Conservation (phyloP, 2,329 filamentous ascomycete species). For the Ophiostoma sp. region DNA sequence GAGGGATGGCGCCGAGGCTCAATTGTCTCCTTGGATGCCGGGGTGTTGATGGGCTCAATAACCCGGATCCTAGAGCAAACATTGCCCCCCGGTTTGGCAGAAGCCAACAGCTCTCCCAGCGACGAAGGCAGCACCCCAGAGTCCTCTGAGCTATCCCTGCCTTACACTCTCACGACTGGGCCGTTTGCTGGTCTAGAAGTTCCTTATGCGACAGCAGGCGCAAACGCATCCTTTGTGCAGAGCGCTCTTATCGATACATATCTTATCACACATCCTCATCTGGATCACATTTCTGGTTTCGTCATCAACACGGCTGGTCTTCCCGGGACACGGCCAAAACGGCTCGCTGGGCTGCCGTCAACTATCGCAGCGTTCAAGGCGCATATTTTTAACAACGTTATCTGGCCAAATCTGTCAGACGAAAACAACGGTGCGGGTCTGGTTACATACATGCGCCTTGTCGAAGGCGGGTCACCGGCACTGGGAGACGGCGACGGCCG, state of each 20-base stretch:
- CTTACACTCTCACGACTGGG: constrained; percentile 56
- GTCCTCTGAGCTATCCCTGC: constrained; percentile 34
- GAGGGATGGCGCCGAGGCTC: constrained; percentile 77
- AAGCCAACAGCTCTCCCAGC: constrained; percentile 15
- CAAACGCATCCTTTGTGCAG: constrained; percentile 77
- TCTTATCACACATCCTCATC: constrained; percentile 92
- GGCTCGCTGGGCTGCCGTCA: constrained; percentile 74
- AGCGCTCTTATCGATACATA: constrained; percentile 77
- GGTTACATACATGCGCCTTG: constrained; percentile 81
- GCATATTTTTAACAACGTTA: constrained; percentile 95
- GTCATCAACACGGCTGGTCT: constrained; percentile 89
- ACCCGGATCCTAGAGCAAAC: constrained; percentile 66
- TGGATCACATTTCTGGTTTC: constrained; percentile 88
- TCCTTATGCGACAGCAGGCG: constrained; percentile 57
- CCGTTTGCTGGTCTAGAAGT: constrained; percentile 77
- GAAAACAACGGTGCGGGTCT: constrained; percentile 92
- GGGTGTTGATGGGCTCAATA: constrained; percentile 82
- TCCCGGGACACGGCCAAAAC: constrained; percentile 74
- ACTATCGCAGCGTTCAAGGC: constrained; percentile 90
- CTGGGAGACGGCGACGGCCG: constrained; percentile 72
- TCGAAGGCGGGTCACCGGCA: constrained; percentile 80
- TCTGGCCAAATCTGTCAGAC: constrained; percentile 95
- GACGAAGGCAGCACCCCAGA: constrained; percentile 17
- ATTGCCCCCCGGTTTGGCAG: constrained; percentile 36
- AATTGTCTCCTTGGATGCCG: constrained; percentile 86